Base-by-base conservation (phyloP, 2,329 filamentous ascomycete genomes). In the Stenocarpella maydis region DNA sequence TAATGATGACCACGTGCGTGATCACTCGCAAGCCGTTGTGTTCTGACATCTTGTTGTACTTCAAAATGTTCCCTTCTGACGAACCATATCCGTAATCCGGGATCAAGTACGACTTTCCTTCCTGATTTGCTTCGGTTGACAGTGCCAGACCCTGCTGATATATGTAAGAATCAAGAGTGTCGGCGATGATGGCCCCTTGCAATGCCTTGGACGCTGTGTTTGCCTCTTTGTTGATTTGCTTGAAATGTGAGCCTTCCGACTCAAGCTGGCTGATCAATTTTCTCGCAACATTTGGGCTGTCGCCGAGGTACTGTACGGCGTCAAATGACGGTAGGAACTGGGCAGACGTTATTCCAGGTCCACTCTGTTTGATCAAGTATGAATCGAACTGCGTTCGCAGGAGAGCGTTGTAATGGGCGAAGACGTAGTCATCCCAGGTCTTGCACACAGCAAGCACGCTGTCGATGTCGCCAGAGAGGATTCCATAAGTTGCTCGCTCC, bases 401-500 rank as follows among this genome's bases (percentile, higher is more conserved):
- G 6, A 95, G 83, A n/a, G 92, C 90, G 76, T 97, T 98, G 83
- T 96, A 96, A 77, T 95, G 90, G 43, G 91, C 90, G 78, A 96
- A 97, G 21, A 98, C 85, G 74, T 91, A 89, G 76, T 98, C 95
- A 74, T 97, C 93, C 91, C 94, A 97, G 26, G 86, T 89, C 63
- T 87, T 85, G 77, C 93, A 94, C 47, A 95, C 89, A 73, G 88
- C 88, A 76, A 93, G 90, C 14, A 97, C 93, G 64, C 91, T 92
- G 45, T 87, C 82, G 61, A 94, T 86, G 76, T 98, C 94, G 61
- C 96, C 96, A 50, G 92, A 91, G n/a, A 99, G 85, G 15, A 98
- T 82, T 34, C 94, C 95, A 77, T 97, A 98, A 0, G 97, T 94
- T 21, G 95, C 96, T 67, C 90, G 89, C 80, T 99, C 94, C 75